Percentiles rank a stretch among this genome's conserved stretches.
Conservation (phyloP, 192 early-diverging fungal species). For the Coemansia sp. region DNA sequence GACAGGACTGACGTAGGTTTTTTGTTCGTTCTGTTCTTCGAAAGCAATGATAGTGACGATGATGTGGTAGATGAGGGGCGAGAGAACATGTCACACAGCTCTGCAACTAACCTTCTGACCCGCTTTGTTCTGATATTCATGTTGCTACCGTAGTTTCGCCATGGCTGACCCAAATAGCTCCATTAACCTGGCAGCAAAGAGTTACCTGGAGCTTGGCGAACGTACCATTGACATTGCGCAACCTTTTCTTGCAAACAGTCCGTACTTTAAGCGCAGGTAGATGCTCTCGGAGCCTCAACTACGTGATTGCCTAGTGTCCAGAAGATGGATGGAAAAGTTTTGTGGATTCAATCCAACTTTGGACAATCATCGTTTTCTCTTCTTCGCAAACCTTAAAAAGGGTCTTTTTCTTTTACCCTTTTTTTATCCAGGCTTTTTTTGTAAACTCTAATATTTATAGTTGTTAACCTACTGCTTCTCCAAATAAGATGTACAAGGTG, state of each 20-base stretch:
- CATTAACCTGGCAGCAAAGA: constrained; percentile 7
- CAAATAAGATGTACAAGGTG: constrained; percentile 45
- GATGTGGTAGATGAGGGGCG: too few relatives aligned
- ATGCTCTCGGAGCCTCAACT: background rate
- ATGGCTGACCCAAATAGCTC: constrained; percentile 9
- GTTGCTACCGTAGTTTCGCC: constrained; percentile 13
- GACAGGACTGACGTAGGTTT: constrained; percentile 33
- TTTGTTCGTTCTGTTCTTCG: background rate
- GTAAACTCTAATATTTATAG: background rate
- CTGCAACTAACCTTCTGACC: too few relatives aligned
- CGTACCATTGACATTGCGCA: constrained; percentile 21
- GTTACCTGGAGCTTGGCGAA: constrained; percentile 37
- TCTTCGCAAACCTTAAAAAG: too few relatives aligned
- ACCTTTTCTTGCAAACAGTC: constrained; percentile 16
- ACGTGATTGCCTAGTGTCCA: background rate
- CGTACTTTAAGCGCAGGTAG: constrained; percentile 20
- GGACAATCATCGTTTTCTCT: constrained; percentile 7
- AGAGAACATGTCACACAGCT: too few relatives aligned
- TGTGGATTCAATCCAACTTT: background rate
- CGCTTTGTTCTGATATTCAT: background rate
- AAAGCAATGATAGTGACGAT: background rate
- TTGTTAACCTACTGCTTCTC: background rate
- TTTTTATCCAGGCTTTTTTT: constrained; percentile 5
- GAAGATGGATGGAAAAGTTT: too few relatives aligned
- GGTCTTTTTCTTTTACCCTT: background rate